These are phyloP conservation scores for Trifolium repens DNA, from an alignment of 306 rosid genomes.

Conservation along the genomic window DNA sequence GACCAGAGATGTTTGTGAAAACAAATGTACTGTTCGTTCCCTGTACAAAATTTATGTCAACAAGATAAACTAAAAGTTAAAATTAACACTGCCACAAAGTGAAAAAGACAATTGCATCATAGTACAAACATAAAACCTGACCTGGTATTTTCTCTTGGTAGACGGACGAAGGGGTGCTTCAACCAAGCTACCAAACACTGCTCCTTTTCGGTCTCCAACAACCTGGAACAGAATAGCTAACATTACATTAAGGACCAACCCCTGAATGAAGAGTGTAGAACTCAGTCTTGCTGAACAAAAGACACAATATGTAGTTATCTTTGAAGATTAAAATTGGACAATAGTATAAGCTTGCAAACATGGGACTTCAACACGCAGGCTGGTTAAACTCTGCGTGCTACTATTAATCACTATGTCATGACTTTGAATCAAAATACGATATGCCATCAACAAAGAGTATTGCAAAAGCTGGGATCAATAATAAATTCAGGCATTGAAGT, in stretches of 20 bases:
- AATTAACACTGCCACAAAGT: constrained; percentile 5
- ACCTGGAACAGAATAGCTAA: constrained; percentile 58
- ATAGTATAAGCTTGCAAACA: constrained; percentile 17
- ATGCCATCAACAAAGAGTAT: constrained; percentile 12
- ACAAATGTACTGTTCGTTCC: constrained; percentile 89
- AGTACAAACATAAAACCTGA: constrained; percentile 34
- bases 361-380: constrained; percentile 9
- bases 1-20: constrained; percentile 71
- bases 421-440: background rate
- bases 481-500: constrained; percentile 18
- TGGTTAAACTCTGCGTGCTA: background rate
- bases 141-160: constrained; percentile 86
- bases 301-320: constrained; percentile 19
- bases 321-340: constrained; percentile 5
- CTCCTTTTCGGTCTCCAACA: constrained; percentile 89
- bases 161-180: constrained; percentile 90
- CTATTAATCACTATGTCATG: background rate
- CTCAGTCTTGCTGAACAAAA: constrained; percentile 22
- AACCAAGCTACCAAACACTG: constrained; percentile 90
- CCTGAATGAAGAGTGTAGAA: constrained; percentile 10
- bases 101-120: constrained; percentile 28
- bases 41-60: constrained; percentile 59
- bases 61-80: constrained; percentile 14
- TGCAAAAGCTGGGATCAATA: background rate
- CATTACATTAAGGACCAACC: constrained; percentile 30